Percentiles rank a stretch among this genome's conserved stretches.
These are phyloP conservation scores for Mortierella sp. DNA, from an alignment of 371 early-diverging fungal genomes.

Conservation along the genomic window DNA sequence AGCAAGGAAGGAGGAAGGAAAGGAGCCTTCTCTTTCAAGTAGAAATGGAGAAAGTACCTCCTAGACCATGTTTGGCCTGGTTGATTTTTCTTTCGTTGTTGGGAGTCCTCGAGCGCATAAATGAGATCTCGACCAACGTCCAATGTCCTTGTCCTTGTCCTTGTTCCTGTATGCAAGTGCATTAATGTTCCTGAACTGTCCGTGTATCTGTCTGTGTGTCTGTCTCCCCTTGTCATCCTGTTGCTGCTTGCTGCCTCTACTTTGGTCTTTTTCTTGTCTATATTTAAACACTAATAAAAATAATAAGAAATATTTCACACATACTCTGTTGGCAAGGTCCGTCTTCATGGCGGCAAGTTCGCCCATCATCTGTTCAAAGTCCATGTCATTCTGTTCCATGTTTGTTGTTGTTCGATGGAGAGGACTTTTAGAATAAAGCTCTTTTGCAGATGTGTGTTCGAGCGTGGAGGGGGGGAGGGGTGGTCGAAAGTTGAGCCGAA, in stretches of 20 bases:
- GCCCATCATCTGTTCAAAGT: conserved; percentile 59
- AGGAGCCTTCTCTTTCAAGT: too few species aligned
- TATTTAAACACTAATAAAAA: neutral
- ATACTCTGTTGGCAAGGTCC: conserved; percentile 57
- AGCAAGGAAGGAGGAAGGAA: too few species aligned
- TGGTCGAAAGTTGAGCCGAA: neutral
- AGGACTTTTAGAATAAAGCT: neutral
- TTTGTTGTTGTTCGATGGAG: neutral
- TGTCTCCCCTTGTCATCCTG: neutral
- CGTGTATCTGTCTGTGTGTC: neutral
- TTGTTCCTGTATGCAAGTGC: too few species aligned
- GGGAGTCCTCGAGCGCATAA: neutral
- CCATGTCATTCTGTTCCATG: conserved; percentile 42
- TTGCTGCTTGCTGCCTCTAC: neutral
- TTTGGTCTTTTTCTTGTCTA: neutral
- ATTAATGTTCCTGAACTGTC: too few species aligned
- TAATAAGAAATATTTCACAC: conserved; percentile 12
- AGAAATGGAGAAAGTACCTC: neutral
- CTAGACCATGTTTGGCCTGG: neutral
- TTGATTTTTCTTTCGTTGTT: neutral
- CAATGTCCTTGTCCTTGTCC: too few species aligned
- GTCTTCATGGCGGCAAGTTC: conserved; percentile 57
- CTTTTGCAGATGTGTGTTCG: neutral
- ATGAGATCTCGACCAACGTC: neutral
- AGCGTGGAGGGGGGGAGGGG: too few species aligned